Evolutionary conservation across 208 protist species (phyloP).

Genomic region (Leishmania amazonensis): DNA sequence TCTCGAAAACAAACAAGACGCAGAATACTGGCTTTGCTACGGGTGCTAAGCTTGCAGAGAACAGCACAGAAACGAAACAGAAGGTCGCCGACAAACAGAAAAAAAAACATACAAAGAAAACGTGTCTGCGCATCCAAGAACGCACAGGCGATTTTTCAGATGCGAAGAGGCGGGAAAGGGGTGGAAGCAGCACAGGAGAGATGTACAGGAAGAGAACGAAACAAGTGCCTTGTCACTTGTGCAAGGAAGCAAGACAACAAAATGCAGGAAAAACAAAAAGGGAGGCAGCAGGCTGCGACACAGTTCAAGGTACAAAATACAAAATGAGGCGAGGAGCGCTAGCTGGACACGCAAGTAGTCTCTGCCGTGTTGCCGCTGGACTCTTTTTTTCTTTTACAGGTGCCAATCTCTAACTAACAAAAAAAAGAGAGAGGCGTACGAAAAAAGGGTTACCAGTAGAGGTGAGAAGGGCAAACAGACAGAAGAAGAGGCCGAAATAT

Average conservation of each 20-base stretch:
- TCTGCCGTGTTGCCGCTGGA: neutral
- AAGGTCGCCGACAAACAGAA: no score
- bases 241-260: neutral
- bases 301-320: neutral
- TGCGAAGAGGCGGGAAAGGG: neutral
- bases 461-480: neutral
- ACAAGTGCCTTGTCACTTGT: neutral
- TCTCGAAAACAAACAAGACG: no score
- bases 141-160: no score
- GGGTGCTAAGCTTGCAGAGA: neutral
- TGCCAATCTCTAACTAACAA: neutral
- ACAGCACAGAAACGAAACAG: no score
- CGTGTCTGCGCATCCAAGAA: no score
- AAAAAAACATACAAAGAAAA: neutral
- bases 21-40: no score
- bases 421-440: no score
- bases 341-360: neutral
- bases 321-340: neutral
- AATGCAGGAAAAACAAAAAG: neutral
- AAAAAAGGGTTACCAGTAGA: neutral
- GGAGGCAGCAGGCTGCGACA: neutral
- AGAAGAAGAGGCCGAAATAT: neutral
- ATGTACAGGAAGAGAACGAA: neutral
- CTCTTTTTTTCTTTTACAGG: neutral
- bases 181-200: neutral